Evolutionary conservation across 805 yeast species (phyloP), one percentile per base, ranked within the genome.

Genomic region (Kodamaea laetipori): DNA sequence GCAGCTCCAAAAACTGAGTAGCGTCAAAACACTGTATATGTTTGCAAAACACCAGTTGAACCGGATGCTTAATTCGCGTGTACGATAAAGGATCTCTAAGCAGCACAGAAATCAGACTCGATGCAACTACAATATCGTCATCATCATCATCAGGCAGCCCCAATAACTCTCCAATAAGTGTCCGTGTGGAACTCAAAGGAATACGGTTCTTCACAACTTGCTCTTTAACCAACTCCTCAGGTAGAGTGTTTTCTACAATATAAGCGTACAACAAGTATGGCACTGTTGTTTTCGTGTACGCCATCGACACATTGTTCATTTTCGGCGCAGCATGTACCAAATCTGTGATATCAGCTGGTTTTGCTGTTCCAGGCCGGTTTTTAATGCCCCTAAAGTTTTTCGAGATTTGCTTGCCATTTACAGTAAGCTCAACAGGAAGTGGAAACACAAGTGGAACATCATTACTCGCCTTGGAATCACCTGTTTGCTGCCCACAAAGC

Each of bases 1-100:
- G 98, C 34, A 90, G 72, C 55, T 80, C 78, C 7, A 94, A 53
- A 57, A 78, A 94, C 34, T 86, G 78, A 26, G 73, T 61, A 0
- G 87, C 90, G 63, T 94, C 99, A 60, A 90, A 88, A 58, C 98
- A 90, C 55, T 86, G 92, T 11, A 89, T 66, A 63, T 94, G 99
- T 26, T 75, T 67, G 64, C 99, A 94, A 37, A 64, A 69, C 1
- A 73, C 64, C 1, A 95, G 80, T 51, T 88, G 78, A 1, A 81
- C 78, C 0, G 99, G 98, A 41, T 75, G 62, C 43, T 71, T 67
- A 75, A 94, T 84, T 44, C 86, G 74, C 6, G 79, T 72, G 55
- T 78, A 83, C 1, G 94, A 79, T 4, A 90, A 70, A 0, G 97
- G 97, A 58, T 96, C 90, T 49, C 77, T 79, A 45, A 94, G 67